These are phyloP conservation scores for Podospora pseudoanserina DNA, from an alignment of 495 filamentous ascomycete genomes.

Conservation along the genomic window DNA sequence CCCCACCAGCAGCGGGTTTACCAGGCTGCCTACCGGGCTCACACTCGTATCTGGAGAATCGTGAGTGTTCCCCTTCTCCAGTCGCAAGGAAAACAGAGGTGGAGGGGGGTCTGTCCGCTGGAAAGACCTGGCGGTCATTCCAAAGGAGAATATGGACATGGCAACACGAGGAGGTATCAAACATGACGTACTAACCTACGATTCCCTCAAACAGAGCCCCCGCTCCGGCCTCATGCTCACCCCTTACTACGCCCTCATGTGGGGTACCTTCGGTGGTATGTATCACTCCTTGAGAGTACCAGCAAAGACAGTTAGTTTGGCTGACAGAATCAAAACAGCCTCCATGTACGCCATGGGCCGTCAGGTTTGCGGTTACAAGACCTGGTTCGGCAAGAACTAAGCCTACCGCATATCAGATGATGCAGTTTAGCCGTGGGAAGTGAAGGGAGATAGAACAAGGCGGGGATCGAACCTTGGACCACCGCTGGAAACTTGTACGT, in stretches of 20 bases:
- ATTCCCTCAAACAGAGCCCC: constrained; percentile 45
- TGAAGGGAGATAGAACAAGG: background rate
- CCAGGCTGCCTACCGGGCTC: constrained; percentile 66
- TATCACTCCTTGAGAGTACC: constrained; percentile 23
- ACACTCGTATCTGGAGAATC: constrained; percentile 81
- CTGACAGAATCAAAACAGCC: constrained; percentile 56
- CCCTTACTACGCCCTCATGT: constrained; percentile 71
- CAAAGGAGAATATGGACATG: too few relatives aligned
- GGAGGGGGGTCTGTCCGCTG: too few relatives aligned
- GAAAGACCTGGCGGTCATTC: too few relatives aligned
- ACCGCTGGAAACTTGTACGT: constrained; percentile 1
- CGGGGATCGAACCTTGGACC: background rate
- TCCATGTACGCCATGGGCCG: constrained; percentile 57
- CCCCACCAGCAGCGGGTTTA: constrained; percentile 77
- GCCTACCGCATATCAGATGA: background rate
- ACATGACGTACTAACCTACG: background rate
- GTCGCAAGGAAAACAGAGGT: too few relatives aligned
- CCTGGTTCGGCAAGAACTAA: constrained; percentile 72
- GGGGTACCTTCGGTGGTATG: constrained; percentile 52
- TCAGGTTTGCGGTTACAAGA: constrained; percentile 73
- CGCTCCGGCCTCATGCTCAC: constrained; percentile 64
- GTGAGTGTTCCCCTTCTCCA: constrained; percentile 50
- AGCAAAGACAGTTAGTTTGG: background rate
- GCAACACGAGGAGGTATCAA: too few relatives aligned
- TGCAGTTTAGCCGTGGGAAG: constrained; percentile 19